phyloP scores from a whole-genome alignment of 2,329 filamentous ascomycete genomes.

The Claviceps sp. region DNA sequence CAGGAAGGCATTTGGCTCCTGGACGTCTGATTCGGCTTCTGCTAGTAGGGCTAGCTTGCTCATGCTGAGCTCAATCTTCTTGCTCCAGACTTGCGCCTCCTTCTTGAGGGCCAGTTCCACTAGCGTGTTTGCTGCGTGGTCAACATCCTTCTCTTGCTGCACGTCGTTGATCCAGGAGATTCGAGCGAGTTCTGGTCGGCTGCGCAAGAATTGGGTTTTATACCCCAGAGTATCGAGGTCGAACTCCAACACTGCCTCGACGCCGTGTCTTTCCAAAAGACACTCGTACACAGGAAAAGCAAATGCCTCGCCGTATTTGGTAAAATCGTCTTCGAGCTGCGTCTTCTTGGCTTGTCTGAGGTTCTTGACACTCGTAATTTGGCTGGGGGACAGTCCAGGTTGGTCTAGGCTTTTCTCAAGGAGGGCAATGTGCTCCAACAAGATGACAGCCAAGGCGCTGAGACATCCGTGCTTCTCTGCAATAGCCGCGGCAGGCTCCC shows the following conservation, averaged over 20 bases:
- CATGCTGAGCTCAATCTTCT: slow-evolving; percentile 83
- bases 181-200: slow-evolving; percentile 56
- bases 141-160: slow-evolving; percentile 59
- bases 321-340: slow-evolving; percentile 39
- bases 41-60: slow-evolving; percentile 71
- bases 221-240: slow-evolving; percentile 53
- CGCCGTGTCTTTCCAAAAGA: slow-evolving; percentile 53
- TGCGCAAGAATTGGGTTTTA: slow-evolving; percentile 67
- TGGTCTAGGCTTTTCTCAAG: slow-evolving; percentile 17
- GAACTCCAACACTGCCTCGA: slow-evolving; percentile 58
- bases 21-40: slow-evolving; percentile 26
- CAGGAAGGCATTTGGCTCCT: slow-evolving; percentile 22
- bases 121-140: slow-evolving; percentile 58
- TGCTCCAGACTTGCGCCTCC: slow-evolving; percentile 78
- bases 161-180: slow-evolving; percentile 95
- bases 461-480: slow-evolving; percentile 45
- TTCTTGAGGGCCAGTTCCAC: slow-evolving; percentile 53
- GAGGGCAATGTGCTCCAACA: slow-evolving; percentile 38
- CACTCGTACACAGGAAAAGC: slow-evolving; percentile 70
- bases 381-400: slow-evolving; percentile 15
- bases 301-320: slow-evolving; percentile 51
- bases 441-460: slow-evolving; percentile 40
- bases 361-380: slow-evolving; percentile 17
- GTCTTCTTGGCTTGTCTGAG: slow-evolving; percentile 29
- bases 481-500: slow-evolving; percentile 43